A percentile compares a stretch with the other conserved stretches of the same genome.
phyloP scores from a whole-genome alignment of 176 grass and related monocot species.

The Musa schizocarpa region DNA sequence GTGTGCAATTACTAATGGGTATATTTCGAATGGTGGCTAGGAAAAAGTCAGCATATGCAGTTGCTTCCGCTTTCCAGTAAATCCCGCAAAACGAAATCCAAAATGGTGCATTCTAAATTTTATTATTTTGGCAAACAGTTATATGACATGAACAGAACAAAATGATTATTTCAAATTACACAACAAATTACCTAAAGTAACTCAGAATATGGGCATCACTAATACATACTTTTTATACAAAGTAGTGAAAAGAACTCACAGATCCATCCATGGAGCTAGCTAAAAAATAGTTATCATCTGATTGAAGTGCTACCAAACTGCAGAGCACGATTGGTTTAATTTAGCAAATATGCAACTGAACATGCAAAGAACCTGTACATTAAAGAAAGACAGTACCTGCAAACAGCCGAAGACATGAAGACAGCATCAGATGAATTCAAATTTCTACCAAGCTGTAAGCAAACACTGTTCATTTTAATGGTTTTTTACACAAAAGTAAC shows the following conservation, averaged over 20 bases:
- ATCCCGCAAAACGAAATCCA: not conserved
- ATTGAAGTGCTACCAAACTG: conserved; percentile 56
- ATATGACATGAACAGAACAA: not conserved
- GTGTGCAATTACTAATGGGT: not conserved
- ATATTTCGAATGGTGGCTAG: not conserved
- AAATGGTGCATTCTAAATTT: not conserved
- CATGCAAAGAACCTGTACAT: not conserved
- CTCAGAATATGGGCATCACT: not conserved
- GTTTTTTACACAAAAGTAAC: not conserved
- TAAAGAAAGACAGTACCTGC: conserved; percentile 32
- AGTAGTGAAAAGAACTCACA: conserved; percentile 28
- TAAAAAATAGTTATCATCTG: conserved; percentile 62
- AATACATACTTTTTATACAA: conserved; percentile 7
- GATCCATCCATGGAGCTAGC: conserved; percentile 80
- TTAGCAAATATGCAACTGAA: not conserved
- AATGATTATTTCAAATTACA: not conserved
- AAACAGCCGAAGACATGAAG: conserved; percentile 54
- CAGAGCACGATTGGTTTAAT: conserved; percentile 18
- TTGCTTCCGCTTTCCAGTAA: not conserved
- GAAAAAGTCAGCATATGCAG: no score
- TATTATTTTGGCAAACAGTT: not conserved
- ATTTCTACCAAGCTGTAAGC: conserved; percentile 3
- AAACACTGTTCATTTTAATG: not conserved
- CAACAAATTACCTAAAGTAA: not conserved
- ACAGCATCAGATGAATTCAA: conserved; percentile 24